Percentiles rank a stretch among this genome's conserved stretches.
Conservation (phyloP, 345 rosid species). For the Trapa incisa region DNA sequence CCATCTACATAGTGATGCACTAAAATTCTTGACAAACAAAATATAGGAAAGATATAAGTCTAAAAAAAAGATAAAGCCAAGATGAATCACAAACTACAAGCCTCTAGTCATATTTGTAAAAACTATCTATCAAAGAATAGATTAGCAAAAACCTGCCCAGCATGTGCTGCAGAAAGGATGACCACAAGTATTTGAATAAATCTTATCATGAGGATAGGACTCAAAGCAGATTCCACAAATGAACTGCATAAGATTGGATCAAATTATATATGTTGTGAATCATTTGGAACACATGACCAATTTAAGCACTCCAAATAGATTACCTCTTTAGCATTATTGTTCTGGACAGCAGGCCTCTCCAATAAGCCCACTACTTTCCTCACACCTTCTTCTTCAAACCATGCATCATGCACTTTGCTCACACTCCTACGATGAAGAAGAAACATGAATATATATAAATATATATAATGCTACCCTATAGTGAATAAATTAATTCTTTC, state of each 20-base stretch:
- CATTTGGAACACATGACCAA: not conserved
- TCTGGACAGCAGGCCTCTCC: conserved; percentile 44
- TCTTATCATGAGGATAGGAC: conserved; percentile 27
- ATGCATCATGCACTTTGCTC: conserved; percentile 77
- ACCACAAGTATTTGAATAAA: conserved; percentile 72
- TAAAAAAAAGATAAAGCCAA: not conserved
- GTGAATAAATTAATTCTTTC: not conserved
- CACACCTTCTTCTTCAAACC: conserved; percentile 87
- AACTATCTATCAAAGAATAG: not conserved
- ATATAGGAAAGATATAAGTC: not conserved
- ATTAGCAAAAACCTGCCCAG: conserved; percentile 61
- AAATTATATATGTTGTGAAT: not conserved
- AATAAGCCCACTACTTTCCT: conserved; percentile 73
- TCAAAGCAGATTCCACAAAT: conserved; percentile 93
- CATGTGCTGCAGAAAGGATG: conserved; percentile 85
- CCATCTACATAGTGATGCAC: too few species aligned
- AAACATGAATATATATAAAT: not conserved
- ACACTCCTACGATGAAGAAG: conserved; percentile 54
- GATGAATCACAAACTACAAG: not conserved
- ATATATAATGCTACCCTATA: not conserved
- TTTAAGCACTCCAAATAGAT: conserved; percentile 7
- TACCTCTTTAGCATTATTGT: conserved; percentile 49
- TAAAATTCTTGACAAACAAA: too few species aligned
- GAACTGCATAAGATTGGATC: conserved; percentile 28
- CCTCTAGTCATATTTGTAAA: not conserved